phyloP scores from a whole-genome alignment of 306 rosid genomes.

The Gleditsia sinensis region DNA sequence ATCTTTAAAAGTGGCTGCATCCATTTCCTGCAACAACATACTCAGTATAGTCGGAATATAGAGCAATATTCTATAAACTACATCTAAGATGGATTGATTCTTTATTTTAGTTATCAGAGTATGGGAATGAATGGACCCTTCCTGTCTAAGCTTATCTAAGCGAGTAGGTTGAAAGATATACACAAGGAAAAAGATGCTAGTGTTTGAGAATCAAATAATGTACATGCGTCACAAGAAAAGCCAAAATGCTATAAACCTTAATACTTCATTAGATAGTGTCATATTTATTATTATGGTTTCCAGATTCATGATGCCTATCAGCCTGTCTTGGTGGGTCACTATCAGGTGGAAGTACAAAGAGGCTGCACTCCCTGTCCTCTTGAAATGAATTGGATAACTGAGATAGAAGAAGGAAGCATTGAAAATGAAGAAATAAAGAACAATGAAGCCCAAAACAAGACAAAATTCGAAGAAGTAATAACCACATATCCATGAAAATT shows the following conservation, averaged over 20 bases:
- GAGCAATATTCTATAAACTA: slow-evolving; percentile 1
- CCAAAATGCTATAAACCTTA: neutral
- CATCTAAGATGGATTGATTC: slow-evolving; percentile 10
- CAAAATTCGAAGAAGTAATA: neutral
- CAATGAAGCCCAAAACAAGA: neutral
- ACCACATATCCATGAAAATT: neutral
- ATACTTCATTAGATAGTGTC: neutral
- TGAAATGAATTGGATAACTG: neutral
- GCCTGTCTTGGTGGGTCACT: neutral
- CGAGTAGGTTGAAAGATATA: neutral
- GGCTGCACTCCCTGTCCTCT: neutral
- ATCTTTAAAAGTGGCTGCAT: slow-evolving; percentile 84
- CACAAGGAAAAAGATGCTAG: neutral
- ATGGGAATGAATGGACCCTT: neutral
- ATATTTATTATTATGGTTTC: neutral
- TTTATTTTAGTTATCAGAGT: neutral
- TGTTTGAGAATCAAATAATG: neutral
- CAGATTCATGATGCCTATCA: neutral
- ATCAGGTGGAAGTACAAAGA: neutral
- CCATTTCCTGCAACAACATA: slow-evolving; percentile 74
- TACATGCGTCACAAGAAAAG: neutral
- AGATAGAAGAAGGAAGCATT: neutral
- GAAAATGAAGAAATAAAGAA: neutral
- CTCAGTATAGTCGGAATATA: slow-evolving; percentile 25
- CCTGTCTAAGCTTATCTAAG: neutral